Base-by-base conservation (phyloP, 2,329 filamentous ascomycete species). In the Trichoderma polysporum region DNA sequence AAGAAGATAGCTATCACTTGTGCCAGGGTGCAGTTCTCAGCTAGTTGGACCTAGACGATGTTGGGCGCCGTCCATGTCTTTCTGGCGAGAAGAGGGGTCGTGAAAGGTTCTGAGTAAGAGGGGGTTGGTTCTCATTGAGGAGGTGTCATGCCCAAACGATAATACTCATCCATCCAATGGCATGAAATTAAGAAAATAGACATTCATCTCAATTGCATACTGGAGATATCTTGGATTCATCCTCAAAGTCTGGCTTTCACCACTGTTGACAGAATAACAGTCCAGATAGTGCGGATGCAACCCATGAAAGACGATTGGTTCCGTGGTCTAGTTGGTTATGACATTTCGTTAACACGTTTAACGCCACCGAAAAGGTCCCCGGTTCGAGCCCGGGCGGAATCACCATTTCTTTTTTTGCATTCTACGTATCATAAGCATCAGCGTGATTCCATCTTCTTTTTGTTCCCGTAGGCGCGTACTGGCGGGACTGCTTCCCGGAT, bases 291-390 rank as follows among this genome's bases (percentile, higher is more conserved):
- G 4, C 22, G 1, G 0, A 1, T 17, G 1, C 12, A 5, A 7
- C 3, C 4, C 41, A 60, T 25, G n/a, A 60, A 60, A 33, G 4
- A 25, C 39, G 39, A 60, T 47, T 66, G 62, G 62, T 66, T 58
- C 53, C 62, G 62, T 66, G 53, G 62, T 66, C 62, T 66, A 66
- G 62, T 66, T 66, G 62, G 62, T 64, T 58, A 66, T 66, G 62
- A 58, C 62, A 66, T 66, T 58, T 66, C 62, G 62, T 58, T 66
- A 57, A 66, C 62, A 66, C 25, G 49, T 22, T 64, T 64, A 52
- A 64, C 60, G 49, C 60, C 60, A 64, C 62, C 62, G 62, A 66
- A 58, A 66, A 66, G 62, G 62, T 66, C 62, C 62, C 62, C 62
- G 62, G 62, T 66, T 66, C 62, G 62, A 66, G 53, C 62, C 62